phyloP scores from a whole-genome alignment of 306 rosid species.

The Sechiopsis laciniata region DNA sequence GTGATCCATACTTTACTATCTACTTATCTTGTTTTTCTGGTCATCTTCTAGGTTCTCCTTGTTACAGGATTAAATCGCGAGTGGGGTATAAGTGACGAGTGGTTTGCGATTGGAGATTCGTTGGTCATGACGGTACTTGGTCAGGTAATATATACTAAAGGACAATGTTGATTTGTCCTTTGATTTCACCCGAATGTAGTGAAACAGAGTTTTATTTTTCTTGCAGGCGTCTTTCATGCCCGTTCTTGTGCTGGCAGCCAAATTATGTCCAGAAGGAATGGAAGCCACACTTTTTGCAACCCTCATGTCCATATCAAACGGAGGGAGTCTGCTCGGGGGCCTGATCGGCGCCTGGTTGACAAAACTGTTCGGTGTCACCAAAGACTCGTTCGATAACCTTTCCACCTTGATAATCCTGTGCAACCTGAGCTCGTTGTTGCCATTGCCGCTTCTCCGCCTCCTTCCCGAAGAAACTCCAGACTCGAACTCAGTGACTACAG shows the following conservation, averaged over 20 bases:
- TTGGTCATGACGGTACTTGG: slow-evolving; percentile 85
- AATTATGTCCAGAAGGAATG: slow-evolving; percentile 94
- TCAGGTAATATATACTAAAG: slow-evolving; percentile 47
- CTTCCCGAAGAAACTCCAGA: slow-evolving; percentile 62
- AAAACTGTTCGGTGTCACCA: slow-evolving; percentile 77
- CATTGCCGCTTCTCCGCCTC: slow-evolving; percentile 86
- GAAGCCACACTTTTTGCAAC: slow-evolving; percentile 98
- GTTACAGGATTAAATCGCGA: slow-evolving; percentile 77
- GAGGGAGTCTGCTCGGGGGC: slow-evolving; percentile 91
- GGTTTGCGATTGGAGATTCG: slow-evolving; percentile 97
- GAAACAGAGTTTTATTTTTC: neutral
- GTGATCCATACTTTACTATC: neutral
- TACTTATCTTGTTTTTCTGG: slow-evolving; percentile 4
- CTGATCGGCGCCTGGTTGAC: slow-evolving; percentile 94
- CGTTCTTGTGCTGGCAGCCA: slow-evolving; percentile 93
- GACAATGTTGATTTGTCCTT: neutral
- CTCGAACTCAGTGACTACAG: slow-evolving; percentile 34
- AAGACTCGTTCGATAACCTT: slow-evolving; percentile 77
- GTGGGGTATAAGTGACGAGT: slow-evolving; percentile 87
- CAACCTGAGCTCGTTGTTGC: slow-evolving; percentile 86
- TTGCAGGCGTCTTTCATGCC: slow-evolving; percentile 94
- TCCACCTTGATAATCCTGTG: slow-evolving; percentile 70
- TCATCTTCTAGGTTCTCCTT: slow-evolving; percentile 57
- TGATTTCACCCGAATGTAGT: neutral
- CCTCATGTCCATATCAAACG: slow-evolving; percentile 91